Conservation (phyloP, 179 eudicot species). For the Beta lomatogona region DNA sequence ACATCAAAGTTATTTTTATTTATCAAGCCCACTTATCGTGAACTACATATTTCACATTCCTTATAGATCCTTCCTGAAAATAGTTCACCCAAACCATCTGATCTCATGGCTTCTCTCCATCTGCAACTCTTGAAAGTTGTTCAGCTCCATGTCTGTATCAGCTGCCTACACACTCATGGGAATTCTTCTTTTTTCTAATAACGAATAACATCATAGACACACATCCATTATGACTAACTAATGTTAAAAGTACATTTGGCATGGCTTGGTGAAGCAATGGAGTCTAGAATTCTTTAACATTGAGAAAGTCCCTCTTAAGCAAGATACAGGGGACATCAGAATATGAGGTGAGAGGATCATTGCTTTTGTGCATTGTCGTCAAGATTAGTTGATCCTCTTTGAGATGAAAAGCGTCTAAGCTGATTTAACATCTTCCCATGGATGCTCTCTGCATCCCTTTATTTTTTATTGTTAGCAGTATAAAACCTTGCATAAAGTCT, state of each 20-base stretch:
- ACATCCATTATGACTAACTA: not conserved
- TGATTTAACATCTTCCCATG: too few relatives aligned
- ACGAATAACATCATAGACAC: not conserved
- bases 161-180: not conserved
- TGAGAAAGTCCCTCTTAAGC: not conserved
- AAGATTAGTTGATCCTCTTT: not conserved
- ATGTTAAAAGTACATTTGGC: not conserved
- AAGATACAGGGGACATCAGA: not conserved
- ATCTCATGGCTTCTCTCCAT: too few relatives aligned
- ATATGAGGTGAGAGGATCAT: not conserved
- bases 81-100: too few relatives aligned
- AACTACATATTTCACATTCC: too few relatives aligned
- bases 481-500: not conserved
- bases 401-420: not conserved
- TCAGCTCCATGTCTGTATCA: not conserved
- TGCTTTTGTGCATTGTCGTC: not conserved
- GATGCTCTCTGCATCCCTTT: not conserved
- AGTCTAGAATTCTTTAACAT: too few relatives aligned
- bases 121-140: too few relatives aligned
- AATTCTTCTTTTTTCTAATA: not conserved
- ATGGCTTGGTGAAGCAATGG: slow-evolving; percentile 1
- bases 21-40: too few relatives aligned
- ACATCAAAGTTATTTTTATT: not conserved
- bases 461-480: not conserved
- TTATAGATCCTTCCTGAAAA: too few relatives aligned